Base-by-base conservation (phyloP, 192 early-diverging fungal species). In the Gonapodya sp. region DNA sequence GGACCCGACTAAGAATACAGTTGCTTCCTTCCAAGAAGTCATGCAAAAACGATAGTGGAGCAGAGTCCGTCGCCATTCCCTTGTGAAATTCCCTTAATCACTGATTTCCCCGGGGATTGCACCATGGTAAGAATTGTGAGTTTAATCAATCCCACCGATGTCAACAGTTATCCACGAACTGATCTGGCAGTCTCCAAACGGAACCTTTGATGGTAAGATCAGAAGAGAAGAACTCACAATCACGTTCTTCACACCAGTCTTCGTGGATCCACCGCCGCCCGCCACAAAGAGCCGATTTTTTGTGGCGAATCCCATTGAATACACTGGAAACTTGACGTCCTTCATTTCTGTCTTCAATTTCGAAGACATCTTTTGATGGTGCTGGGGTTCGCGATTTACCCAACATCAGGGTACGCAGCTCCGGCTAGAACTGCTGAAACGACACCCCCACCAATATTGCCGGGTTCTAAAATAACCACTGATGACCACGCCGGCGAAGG, bases 281-380 rank as follows among this genome's bases (percentile, higher is more conserved):
- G 74, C 80, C 31, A 81, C 35, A 2, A 81, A 46, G 0, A 81
- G 30, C 35, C 80, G 36, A 64, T 81, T 73, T 36, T 81, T 81
- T 24, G 80, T 81, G 0, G 80, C 79, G 2, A 81, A 81, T 1
- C 73, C 80, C 34, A 81, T 79, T 33, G 80, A 81, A 73, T 73
- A 81, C 18, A 81, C 80, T 18, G 80, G 80, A 64, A 77, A 77
- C 30, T 77, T 64, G 46, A 64, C 46, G 46, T 64, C 46, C 24
- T 64, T 64, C 46, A 16, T 64, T 24, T 24, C 8, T 24, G 46
- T 24, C 46, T 64, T 64, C 24, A 64, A 8, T 64, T 64, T 64
- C 8, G 46, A 64, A 16, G 46, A 8, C 46, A 64, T 64, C 46
- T 8, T 64, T 64, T 24, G 8, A n/a, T n/a, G n/a, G n/a, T n/a